phyloP scores from a whole-genome alignment of 2,329 filamentous ascomycete species.

The Fusarium verticillioides region DNA sequence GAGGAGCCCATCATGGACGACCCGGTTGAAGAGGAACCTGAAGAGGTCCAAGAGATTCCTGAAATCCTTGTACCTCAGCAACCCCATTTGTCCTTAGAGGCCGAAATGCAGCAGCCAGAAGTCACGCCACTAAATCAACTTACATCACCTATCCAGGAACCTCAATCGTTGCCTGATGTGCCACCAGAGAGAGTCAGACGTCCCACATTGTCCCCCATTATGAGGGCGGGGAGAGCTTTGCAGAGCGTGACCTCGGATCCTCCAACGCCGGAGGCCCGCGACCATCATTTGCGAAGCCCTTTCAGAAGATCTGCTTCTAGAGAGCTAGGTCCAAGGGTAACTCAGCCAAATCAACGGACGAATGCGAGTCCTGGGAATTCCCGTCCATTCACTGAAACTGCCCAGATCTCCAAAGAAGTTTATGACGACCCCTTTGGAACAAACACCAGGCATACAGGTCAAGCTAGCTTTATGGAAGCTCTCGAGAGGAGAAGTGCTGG shows the following conservation, averaged over 20 bases:
- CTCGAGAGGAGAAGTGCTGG: conserved; percentile 43
- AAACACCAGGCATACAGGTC: conserved; percentile 42
- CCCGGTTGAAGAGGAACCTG: conserved; percentile 18
- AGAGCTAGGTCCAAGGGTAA: conserved; percentile 48
- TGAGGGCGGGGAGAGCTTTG: conserved; percentile 66
- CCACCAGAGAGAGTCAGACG: conserved; percentile 49
- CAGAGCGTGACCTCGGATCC: conserved; percentile 69
- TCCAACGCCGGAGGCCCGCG: conserved; percentile 64
- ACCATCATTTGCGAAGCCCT: conserved; percentile 65
- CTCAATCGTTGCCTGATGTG: conserved; percentile 47
- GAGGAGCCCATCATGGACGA: conserved; percentile 28
- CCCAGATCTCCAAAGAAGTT: conserved; percentile 17
- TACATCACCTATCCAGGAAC: conserved; percentile 52
- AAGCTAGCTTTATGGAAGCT: conserved; percentile 49
- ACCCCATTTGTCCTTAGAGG: conserved; percentile 17
- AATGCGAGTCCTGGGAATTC: conserved; percentile 48
- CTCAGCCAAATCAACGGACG: conserved; percentile 37
- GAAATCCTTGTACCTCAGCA: conserved; percentile 19
- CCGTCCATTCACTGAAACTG: conserved; percentile 19
- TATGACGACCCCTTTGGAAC: conserved; percentile 48
- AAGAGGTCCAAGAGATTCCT: conserved; percentile 17
- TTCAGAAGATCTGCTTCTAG: conserved; percentile 58
- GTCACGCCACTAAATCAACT: conserved; percentile 52
- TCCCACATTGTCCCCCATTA: conserved; percentile 65
- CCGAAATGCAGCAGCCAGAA: conserved; percentile 37